Evolutionary conservation across 345 rosid genomes (phyloP).

Genomic region (Syzygium aqueum): DNA sequence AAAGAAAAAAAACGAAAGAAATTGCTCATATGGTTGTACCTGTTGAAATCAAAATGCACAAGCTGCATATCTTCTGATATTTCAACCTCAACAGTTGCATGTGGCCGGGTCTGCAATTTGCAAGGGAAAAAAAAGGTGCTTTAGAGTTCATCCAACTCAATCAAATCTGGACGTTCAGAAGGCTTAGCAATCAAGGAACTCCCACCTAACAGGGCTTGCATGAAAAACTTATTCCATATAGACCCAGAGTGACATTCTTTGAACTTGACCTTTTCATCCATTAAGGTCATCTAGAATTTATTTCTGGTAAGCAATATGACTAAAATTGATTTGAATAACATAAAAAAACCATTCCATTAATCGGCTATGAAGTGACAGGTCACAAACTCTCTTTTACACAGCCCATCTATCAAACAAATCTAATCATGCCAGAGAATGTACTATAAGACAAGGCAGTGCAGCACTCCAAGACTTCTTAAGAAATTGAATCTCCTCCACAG

Average conservation of each 20-base stretch:
- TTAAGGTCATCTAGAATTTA: background rate
- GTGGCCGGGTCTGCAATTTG: slow-evolving; percentile 76
- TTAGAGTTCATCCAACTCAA: slow-evolving; percentile 1
- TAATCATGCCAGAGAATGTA: background rate
- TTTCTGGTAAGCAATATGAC: background rate
- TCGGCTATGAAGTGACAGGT: background rate
- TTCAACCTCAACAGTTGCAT: slow-evolving; percentile 99
- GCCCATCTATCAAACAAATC: background rate
- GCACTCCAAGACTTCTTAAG: background rate
- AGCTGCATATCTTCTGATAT: slow-evolving; percentile 99
- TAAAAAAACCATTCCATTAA: background rate
- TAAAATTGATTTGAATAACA: background rate
- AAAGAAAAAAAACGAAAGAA: background rate
- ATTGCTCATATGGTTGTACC: slow-evolving; percentile 26
- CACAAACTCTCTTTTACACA: background rate
- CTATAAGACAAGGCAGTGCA: background rate
- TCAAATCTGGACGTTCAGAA: background rate
- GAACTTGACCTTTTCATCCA: background rate
- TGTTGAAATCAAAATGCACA: slow-evolving; percentile 95
- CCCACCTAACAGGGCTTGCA: background rate
- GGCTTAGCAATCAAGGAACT: background rate
- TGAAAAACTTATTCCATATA: background rate
- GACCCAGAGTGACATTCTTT: background rate
- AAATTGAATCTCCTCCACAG: background rate
- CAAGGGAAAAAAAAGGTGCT: slow-evolving; percentile 3